Evolutionary conservation across 202 grass and related monocot genomes (phyloP), one percentile per base, ranked within the genome.

Genomic region (Panicum hallii): DNA sequence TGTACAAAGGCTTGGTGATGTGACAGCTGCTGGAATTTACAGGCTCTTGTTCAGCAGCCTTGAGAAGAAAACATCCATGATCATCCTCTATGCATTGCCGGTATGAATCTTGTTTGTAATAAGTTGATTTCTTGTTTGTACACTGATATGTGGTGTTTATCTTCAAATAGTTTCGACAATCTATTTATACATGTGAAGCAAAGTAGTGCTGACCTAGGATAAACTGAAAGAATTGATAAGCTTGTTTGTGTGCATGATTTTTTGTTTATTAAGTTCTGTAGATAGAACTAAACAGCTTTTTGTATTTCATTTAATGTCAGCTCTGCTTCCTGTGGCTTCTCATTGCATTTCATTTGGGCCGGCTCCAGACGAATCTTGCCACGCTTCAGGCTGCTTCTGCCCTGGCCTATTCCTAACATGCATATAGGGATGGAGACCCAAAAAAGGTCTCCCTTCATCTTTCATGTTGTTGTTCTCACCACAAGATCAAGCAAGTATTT

Each of bases 1-100:
- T 57, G 90, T 97, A 66, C 94, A 97, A 89, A 92, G 92, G 64
- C 88, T 97, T 75, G 94, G 94, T 75, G 92, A 97, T 90, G 94
- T 90, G 36, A 91, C 92, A 76, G 94, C 94, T 38, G 94, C 94
- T 57, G 88, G 85, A 80, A 89, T 97, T 76, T 97, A 92, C 75
- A 94, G 88, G 72, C 79, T 92, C 30, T 79, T 97, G 42, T 91
- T 89, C 84, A 91, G 70, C 65, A 88, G 85, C 45, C 74, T 92
- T 74, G 93, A 90, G 72, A 90, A 87, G 73, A 90, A 85, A 71
- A 78, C 84, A 20, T 91, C 86, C 34, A 86, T 83, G 79, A 88
- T 82, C 47, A 73, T 47, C 14, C 47, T 73, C 4, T 73, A 36
- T 73, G 70, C 70, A 34, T 6, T 73, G 70, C 70, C 47, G 70